These are phyloP conservation scores for Cicer judaicum DNA, from an alignment of 306 rosid genomes.

Conservation along the genomic window DNA sequence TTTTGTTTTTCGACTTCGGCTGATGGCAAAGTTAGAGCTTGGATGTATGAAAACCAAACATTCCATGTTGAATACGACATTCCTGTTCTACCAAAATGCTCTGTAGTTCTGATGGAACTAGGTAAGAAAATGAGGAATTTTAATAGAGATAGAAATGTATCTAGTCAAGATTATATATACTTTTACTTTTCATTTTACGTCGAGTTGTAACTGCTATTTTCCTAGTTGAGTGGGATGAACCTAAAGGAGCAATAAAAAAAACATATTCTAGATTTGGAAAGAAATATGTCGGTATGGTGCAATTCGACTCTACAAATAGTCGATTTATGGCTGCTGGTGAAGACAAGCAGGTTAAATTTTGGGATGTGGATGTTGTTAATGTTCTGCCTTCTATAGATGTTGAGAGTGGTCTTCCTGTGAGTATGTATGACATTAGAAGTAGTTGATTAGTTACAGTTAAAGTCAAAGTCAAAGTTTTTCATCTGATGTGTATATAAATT, in stretches of 20 bases:
- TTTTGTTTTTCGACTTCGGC: conserved; percentile 69
- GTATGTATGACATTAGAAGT: conserved; percentile 24
- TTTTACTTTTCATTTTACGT: neutral
- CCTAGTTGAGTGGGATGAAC: conserved; percentile 87
- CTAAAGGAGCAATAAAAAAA: conserved; percentile 51
- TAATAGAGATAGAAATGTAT: neutral
- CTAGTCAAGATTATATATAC: neutral
- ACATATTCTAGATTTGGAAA: no score
- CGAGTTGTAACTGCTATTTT: neutral
- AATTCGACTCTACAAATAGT: conserved; percentile 58
- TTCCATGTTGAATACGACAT: conserved; percentile 71
- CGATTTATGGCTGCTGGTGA: conserved; percentile 82
- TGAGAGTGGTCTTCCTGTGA: conserved; percentile 76
- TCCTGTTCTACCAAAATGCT: conserved; percentile 65
- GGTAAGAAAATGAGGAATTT: conserved; percentile 52
- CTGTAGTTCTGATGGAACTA: conserved; percentile 71
- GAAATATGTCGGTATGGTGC: no score
- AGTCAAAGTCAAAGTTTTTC: no score
- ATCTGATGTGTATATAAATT: neutral
- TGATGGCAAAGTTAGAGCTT: conserved; percentile 85
- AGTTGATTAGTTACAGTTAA: no score
- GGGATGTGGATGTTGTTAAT: conserved; percentile 69
- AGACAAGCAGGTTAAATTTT: conserved; percentile 75
- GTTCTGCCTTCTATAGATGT: conserved; percentile 62
- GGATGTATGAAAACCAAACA: conserved; percentile 69